Evolutionary conservation across 140 eudicot species (phyloP).

Genomic region (Oenanthe javanica): DNA sequence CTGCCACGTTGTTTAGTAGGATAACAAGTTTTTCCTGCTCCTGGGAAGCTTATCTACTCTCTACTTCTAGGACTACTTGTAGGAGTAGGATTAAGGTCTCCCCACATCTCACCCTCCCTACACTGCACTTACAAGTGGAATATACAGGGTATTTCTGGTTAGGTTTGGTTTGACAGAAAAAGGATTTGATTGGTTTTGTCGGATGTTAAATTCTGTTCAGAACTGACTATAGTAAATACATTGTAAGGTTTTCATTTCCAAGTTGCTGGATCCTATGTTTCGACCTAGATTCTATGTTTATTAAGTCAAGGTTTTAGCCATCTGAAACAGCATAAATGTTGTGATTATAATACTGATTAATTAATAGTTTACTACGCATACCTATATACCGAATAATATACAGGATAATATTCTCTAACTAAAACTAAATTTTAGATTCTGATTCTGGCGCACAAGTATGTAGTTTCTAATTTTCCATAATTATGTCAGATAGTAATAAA

Average conservation of each 20-base stretch:
- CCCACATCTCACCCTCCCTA: neutral
- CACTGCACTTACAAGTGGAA: neutral
- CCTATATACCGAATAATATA: neutral
- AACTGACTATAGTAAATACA: neutral
- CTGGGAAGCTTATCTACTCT: neutral
- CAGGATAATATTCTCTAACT: neutral
- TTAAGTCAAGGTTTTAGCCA: neutral
- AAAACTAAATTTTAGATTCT: neutral
- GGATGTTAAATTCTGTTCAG: neutral
- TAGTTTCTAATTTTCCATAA: neutral
- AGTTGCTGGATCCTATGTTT: neutral
- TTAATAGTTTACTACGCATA: neutral
- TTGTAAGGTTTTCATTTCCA: neutral
- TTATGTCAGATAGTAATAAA: neutral
- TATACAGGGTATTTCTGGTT: neutral
- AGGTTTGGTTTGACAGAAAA: neutral
- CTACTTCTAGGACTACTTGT: neutral
- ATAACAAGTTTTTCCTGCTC: too few species aligned
- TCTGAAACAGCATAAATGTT: neutral
- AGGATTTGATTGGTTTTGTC: neutral
- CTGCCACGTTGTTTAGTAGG: too few species aligned
- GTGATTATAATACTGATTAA: neutral
- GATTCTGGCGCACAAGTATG: neutral
- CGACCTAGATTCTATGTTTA: neutral
- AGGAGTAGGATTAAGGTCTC: neutral